phyloP scores from a whole-genome alignment of 2,329 filamentous ascomycete species.

The Fusarium liriodendri region DNA sequence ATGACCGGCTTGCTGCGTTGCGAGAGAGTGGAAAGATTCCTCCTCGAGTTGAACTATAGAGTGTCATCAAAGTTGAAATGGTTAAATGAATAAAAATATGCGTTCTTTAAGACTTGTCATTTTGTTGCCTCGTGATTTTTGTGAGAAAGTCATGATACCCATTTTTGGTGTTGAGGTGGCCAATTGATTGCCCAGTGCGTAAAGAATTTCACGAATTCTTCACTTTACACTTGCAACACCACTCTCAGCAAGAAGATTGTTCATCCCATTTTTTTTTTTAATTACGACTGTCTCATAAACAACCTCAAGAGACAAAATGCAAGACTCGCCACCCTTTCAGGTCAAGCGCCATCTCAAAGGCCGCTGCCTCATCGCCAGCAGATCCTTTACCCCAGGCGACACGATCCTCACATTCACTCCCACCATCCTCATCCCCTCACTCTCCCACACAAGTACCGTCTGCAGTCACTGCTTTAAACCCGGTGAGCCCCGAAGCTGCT shows the following conservation, averaged over 20 bases:
- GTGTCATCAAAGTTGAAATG: neutral
- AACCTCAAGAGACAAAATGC: constrained; percentile 14
- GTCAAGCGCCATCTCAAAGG: constrained; percentile 51
- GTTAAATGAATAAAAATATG: neutral
- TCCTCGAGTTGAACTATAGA: constrained; percentile 50
- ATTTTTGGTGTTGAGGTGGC: neutral
- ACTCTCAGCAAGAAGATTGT: neutral
- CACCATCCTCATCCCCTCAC: constrained; percentile 61
- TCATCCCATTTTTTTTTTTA: neutral
- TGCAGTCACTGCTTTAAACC: constrained; percentile 63
- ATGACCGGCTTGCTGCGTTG: constrained; percentile 48
- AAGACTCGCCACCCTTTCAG: constrained; percentile 36
- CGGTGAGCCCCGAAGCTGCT: constrained; percentile 55
- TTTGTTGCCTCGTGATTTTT: neutral
- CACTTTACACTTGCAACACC: constrained; percentile 5
- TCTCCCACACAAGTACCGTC: constrained; percentile 52
- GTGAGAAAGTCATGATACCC: neutral
- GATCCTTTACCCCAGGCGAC: constrained; percentile 57
- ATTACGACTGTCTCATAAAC: neutral
- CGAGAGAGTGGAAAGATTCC: constrained; percentile 44
- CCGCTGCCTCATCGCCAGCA: constrained; percentile 59
- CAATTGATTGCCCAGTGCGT: constrained; percentile 16
- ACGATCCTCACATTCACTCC: constrained; percentile 58
- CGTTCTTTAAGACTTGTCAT: neutral
- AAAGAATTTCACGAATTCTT: constrained; percentile 29